Conservation (phyloP, 2,329 filamentous ascomycete species). For the Ceratocystis diversiconidia region DNA sequence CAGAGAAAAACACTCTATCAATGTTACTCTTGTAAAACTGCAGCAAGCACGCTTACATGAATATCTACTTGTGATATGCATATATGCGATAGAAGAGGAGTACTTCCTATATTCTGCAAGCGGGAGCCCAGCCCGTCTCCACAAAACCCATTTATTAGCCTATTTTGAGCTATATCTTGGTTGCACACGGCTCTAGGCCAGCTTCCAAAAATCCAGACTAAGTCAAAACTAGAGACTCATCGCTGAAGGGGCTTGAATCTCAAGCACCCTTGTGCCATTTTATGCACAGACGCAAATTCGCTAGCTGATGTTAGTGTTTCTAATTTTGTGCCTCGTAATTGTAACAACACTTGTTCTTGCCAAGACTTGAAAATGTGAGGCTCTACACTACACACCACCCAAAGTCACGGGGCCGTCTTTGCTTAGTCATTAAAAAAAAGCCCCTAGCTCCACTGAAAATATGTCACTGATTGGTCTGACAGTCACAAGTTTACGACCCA, state of each 20-base stretch:
- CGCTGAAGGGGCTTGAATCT: background rate
- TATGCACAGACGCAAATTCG: background rate
- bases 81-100: background rate
- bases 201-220: too few species aligned
- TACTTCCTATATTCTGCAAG: too few species aligned
- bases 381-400: background rate
- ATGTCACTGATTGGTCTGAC: background rate
- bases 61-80: background rate
- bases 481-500: background rate
- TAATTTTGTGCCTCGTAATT: background rate
- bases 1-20: background rate
- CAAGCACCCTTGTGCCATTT: background rate
- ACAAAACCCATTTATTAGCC: background rate
- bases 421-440: background rate
- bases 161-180: slow-evolving; percentile 4
- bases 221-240: background rate
- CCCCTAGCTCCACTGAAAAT: background rate
- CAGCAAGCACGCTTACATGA: background rate
- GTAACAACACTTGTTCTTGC: background rate
- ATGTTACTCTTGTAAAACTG: background rate
- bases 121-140: background rate
- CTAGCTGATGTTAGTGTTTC: background rate
- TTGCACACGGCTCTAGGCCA: background rate
- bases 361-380: background rate
- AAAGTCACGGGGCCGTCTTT: background rate